Evolutionary conservation across 2,329 filamentous ascomycete species (phyloP), one percentile per base, ranked within the genome.

Genomic region (Tolypocladium paradoxum): DNA sequence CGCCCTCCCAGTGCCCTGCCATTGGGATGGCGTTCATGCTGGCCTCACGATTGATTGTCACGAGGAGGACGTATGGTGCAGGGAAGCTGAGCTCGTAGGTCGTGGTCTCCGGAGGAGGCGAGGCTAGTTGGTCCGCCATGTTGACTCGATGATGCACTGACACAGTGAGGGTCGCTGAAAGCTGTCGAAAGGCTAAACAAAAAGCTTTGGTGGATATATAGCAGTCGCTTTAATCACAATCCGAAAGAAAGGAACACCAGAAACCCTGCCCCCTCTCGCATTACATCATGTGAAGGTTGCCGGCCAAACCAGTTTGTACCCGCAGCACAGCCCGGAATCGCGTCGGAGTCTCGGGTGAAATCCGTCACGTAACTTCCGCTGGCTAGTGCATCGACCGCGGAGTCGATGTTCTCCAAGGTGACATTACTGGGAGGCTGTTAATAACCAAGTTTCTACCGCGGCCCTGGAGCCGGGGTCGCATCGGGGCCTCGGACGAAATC

Each of bases 41-140:
- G 49, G 64, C 65, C 48, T 74, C 69, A n/a, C 75, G 72, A 56
- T 77, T 75, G 57, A 80, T 78, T 48, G 75, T 78, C 31, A 81
- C 72, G 53, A 78, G 72, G 11, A 81, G 67, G 50, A 78, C 71
- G 56, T 71, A 64, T 1, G 70, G 69, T 20, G 68, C 67, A 1
- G 77, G 77, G 56, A 74, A 76, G 50, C 68, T 66, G 56, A 79
- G 68, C 48, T 58, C 54, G 40, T 56, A 58, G 33, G 57, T 45
- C 18, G 57, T 54, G 33, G 51, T 35, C 48, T 49, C 27, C 4
- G 58, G 60, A 7, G 57, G 59, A 22, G 52, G 50, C 14, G 52
- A 56, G 20, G 56, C 46, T 14, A 60, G 48, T 24, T 49, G 46
- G 31, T 53, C 51, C 5, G 53, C 53, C 55, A 56, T 61, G n/a